Evolutionary conservation across 208 protist species (phyloP).

Genomic region (Trypanosoma grayi): DNA sequence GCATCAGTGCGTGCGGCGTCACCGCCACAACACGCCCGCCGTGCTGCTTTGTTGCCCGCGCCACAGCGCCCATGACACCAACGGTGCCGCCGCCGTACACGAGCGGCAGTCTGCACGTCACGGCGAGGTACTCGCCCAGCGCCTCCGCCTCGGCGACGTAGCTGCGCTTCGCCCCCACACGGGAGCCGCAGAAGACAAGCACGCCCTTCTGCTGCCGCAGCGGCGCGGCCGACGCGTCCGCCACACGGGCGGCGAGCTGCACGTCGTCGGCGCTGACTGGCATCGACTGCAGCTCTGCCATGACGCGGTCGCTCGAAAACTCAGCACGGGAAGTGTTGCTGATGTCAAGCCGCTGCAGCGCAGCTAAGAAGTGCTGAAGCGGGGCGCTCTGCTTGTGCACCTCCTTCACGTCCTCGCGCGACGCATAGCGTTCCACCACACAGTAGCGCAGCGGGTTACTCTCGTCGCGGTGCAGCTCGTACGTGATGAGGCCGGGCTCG

Average conservation of each 20-base stretch:
- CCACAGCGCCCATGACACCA: conserved; percentile 78
- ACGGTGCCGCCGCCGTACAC: conserved; percentile 81
- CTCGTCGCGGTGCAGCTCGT: conserved; percentile 51
- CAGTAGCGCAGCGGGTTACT: conserved; percentile 30
- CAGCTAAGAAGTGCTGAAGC: neutral
- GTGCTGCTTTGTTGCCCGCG: conserved; percentile 27
- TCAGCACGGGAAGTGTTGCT: neutral
- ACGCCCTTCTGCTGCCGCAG: conserved; percentile 56
- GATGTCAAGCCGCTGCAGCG: neutral
- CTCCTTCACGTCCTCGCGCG: conserved; percentile 31
- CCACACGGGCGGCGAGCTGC: neutral
- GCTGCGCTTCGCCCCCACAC: conserved; percentile 32
- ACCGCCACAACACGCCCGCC: conserved; percentile 53
- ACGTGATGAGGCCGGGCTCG: conserved; percentile 67
- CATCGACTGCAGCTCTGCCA: neutral
- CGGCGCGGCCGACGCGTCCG: neutral
- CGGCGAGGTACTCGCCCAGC: conserved; percentile 49
- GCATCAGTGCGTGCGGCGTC: conserved; percentile 50
- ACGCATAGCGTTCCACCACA: conserved; percentile 63
- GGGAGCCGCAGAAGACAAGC: conserved; percentile 68
- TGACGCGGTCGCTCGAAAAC: neutral
- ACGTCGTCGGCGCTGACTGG: neutral
- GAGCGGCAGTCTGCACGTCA: conserved; percentile 31
- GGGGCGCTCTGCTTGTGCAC: conserved; percentile 44
- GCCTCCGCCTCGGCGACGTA: conserved; percentile 45